Evolutionary conservation across 768 basidiomycete species (phyloP).

Genomic region (Auriscalpium microsporum): DNA sequence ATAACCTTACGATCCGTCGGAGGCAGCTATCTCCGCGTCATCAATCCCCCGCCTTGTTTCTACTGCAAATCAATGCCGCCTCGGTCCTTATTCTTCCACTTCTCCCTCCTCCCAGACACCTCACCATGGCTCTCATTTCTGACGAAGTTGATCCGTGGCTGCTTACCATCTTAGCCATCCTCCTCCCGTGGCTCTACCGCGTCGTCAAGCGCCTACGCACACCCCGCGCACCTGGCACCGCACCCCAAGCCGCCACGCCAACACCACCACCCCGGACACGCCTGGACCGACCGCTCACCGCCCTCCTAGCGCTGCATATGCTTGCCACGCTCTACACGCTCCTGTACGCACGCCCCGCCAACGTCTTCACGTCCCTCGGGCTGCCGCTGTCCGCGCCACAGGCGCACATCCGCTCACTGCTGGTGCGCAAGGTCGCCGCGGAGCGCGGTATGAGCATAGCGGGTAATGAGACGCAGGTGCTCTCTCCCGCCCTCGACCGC

Average conservation of each 20-base stretch:
- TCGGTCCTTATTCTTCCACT: not conserved
- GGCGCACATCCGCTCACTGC: slow-evolving; percentile 2
- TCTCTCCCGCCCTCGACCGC: slow-evolving; percentile 8
- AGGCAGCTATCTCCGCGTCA: too few species aligned
- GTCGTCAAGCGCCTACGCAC: not conserved
- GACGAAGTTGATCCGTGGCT: slow-evolving; percentile 4
- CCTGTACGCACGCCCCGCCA: slow-evolving; percentile 7
- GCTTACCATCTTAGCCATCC: not conserved
- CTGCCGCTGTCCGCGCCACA: slow-evolving; percentile 9
- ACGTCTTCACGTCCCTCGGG: slow-evolving; percentile 11
- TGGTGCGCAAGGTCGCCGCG: not conserved
- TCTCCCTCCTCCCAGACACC: not conserved
- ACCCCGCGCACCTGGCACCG: not conserved
- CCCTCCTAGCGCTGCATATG: slow-evolving; percentile 7
- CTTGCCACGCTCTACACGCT: slow-evolving; percentile 8
- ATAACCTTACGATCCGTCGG: not conserved
- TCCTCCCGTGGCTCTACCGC: not conserved
- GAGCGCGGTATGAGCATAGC: too few species aligned
- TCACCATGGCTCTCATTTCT: not conserved
- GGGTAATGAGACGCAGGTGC: not conserved
- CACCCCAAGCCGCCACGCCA: not conserved
- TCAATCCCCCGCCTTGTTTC: too few species aligned
- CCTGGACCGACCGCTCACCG: slow-evolving; percentile 1
- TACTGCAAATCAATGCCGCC: too few species aligned
- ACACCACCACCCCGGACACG: not conserved